phyloP scores from a whole-genome alignment of 257 asterid genomes.

The Craterostigma plantagineum region DNA sequence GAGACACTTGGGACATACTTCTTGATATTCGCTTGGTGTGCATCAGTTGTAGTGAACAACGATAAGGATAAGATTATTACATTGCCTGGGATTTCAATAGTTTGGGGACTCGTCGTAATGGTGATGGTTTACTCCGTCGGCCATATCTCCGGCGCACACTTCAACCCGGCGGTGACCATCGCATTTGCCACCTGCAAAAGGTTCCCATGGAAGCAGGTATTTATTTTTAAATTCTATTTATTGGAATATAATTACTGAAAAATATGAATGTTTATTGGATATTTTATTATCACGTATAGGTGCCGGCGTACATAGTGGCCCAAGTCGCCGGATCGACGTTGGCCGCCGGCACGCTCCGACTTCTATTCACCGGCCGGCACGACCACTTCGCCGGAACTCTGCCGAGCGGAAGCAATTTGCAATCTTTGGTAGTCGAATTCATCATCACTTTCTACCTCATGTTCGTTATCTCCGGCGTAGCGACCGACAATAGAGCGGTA shows the following conservation, averaged over 20 bases:
- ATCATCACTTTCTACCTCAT: conserved; percentile 81
- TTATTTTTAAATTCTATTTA: no score
- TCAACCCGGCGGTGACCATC: conserved; percentile 80
- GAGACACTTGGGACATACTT: conserved; percentile 1
- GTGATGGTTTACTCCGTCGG: conserved; percentile 76
- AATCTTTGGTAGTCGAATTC: conserved; percentile 54
- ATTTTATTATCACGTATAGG: conserved; percentile 26
- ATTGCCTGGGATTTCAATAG: conserved; percentile 53
- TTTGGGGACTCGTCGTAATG: conserved; percentile 80
- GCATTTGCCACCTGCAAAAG: conserved; percentile 69
- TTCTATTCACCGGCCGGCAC: conserved; percentile 44
- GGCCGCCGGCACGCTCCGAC: conserved; percentile 64
- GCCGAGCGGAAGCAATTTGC: conserved; percentile 39
- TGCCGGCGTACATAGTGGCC: conserved; percentile 54
- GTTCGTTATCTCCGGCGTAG: conserved; percentile 88
- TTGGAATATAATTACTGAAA: no score
- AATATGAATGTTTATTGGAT: no score
- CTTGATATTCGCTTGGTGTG: conserved; percentile 57
- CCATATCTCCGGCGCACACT: conserved; percentile 87
- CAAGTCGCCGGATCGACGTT: conserved; percentile 57
- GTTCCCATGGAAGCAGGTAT: conserved; percentile 75
- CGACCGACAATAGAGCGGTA: conserved; percentile 85
- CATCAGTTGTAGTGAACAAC: conserved; percentile 51
- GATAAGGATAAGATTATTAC: conserved; percentile 40
- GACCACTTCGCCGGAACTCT: conserved; percentile 64